Evolutionary conservation across 202 grass and related monocot genomes (phyloP).

Genomic region (Cymbopogon flexuosus): DNA sequence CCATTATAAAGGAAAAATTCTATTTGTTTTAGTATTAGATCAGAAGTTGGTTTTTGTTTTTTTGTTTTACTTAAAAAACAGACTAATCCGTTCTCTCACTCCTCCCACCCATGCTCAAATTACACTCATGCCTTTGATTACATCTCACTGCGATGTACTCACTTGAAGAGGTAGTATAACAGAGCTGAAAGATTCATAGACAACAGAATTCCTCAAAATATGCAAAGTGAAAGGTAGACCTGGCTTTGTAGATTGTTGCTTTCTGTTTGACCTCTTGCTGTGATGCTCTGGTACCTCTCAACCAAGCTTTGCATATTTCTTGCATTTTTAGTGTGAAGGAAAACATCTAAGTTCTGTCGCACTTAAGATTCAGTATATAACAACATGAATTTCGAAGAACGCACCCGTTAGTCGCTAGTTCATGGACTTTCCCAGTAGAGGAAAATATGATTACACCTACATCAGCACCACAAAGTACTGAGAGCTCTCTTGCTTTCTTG

Average conservation of each 20-base stretch:
- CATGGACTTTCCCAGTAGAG: conserved; percentile 58
- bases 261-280: conserved; percentile 27
- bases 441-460: conserved; percentile 71
- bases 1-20: not conserved
- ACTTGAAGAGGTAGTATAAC: conserved; percentile 7
- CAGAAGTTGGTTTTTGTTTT: not conserved
- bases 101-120: not conserved
- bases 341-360: conserved; percentile 20
- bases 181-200: not conserved
- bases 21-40: not conserved
- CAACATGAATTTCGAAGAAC: conserved; percentile 25
- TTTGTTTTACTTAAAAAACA: not conserved
- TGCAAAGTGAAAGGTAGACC: conserved; percentile 31
- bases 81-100: not conserved
- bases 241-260: conserved; percentile 40
- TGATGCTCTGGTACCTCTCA: conserved; percentile 53
- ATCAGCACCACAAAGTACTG: conserved; percentile 68
- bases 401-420: conserved; percentile 73
- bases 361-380: conserved; percentile 14
- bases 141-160: conserved; percentile 11
- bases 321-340: conserved; percentile 30
- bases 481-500: conserved; percentile 82
- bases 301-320: conserved; percentile 70
- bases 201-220: not conserved
- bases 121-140: not conserved